These are phyloP conservation scores for Penicillium bialowiezense DNA, from an alignment of 495 filamentous ascomycete genomes.

Conservation along the genomic window DNA sequence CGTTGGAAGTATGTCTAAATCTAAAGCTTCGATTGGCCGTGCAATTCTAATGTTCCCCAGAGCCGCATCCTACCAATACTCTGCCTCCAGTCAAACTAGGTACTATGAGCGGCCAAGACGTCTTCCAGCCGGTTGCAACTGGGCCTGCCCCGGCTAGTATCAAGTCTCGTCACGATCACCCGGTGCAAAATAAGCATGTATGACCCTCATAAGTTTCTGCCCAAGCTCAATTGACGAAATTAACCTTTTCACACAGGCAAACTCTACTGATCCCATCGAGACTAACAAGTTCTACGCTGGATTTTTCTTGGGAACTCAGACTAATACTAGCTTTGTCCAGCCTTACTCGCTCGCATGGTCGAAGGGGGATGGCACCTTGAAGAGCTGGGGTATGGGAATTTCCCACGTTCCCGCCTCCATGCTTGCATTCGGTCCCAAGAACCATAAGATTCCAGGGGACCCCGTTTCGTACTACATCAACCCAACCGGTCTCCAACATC, in stretches of 20 bases:
- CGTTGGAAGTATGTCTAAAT: no score
- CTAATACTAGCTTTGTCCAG: slow-evolving; percentile 70
- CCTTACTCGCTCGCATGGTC: slow-evolving; percentile 83
- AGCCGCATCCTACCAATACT: not conserved
- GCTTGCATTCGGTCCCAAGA: slow-evolving; percentile 57
- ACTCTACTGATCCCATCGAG: slow-evolving; percentile 53
- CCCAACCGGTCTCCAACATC: slow-evolving; percentile 76
- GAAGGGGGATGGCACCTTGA: slow-evolving; percentile 60
- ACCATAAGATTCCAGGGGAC: slow-evolving; percentile 49
- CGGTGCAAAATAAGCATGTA: slow-evolving; percentile 46
- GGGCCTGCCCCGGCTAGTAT: slow-evolving; percentile 55
- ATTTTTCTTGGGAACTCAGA: slow-evolving; percentile 76
- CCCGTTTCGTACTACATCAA: slow-evolving; percentile 71
- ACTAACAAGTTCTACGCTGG: slow-evolving; percentile 96
- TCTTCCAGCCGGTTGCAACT: slow-evolving; percentile 60
- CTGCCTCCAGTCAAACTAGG: not conserved
- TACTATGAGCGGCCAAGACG: slow-evolving; percentile 38
- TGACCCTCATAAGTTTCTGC: slow-evolving; percentile 18
- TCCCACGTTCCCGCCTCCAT: slow-evolving; percentile 67
- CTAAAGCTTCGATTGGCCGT: no score
- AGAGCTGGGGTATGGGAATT: slow-evolving; percentile 74
- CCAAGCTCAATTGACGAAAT: slow-evolving; percentile 1
- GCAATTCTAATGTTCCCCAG: slow-evolving; percentile 7
- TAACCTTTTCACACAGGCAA: slow-evolving; percentile 17
- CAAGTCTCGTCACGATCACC: slow-evolving; percentile 47